Evolutionary conservation across 164 flowering plant species (phyloP), one percentile per base, ranked within the genome.

Genomic region (Magnolia sinica): DNA sequence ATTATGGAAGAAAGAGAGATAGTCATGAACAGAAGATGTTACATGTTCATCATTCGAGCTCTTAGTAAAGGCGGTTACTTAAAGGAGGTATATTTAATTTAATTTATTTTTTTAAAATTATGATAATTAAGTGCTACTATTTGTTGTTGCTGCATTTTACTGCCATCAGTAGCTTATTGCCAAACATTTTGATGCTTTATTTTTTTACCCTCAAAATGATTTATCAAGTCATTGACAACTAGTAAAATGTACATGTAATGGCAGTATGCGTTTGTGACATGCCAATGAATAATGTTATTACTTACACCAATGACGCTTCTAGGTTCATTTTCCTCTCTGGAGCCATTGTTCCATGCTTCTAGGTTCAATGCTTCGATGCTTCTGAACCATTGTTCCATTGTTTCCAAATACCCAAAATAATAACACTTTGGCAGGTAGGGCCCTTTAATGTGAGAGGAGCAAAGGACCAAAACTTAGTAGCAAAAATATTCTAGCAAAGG

Each of bases 61-160:
- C 93, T 95, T 49, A 86, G 91, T 79, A 87, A 83, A 80, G 92
- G 92, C n/a, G 98, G 98, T 77, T 85, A 90, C 74, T 79, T 95
- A 65, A 84, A 90, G 31, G 91, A 91, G 97, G 98, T 95, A 66
- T 66, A 19, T 68, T 3, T 7, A n/a, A 24, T n/a, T n/a, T 23
- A 8, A 37, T 37, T 37, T 3, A 0, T 8, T 73, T 2, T 64
- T 73, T 69, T 29, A 5, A 37, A 0, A 37, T 37, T 37, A 37
- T 37, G 45, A 50, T 29, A 19, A 18, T 23, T 9, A 19, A 49
- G 9, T 31, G 24, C 8, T 70, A 8, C 73, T 70, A 45, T 49
- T 19, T 11, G 45, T 7, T 50, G 18, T 7, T 70, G 45, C 27
- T 11, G 22, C 29, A 27, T 68, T 18, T 68, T 11, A 18, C 50